Base-by-base conservation (phyloP, 2,329 filamentous ascomycete species). In the Penicillium hordei region DNA sequence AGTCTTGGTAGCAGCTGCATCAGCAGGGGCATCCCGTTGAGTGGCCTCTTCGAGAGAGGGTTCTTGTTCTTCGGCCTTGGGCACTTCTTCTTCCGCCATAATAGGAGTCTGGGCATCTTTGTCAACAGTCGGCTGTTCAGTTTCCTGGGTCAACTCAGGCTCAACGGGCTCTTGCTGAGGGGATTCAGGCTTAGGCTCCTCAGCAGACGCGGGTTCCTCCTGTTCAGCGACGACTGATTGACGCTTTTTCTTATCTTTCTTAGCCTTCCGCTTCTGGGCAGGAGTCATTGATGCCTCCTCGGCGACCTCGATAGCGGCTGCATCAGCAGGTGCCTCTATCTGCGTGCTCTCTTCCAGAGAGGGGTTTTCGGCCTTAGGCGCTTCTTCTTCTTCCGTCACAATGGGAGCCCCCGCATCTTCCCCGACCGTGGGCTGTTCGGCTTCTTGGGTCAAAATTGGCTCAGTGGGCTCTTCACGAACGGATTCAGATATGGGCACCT, bases 181-280 rank as follows among this genome's bases (percentile, higher is more conserved):
- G 17, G 48, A 29, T 10, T 36, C 43, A 23, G 52, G 39, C 19
- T 60, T 60, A 5, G 48, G 13, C 29, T 57, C 49, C 10, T 40
- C 52, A 27, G 15, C 17, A n/a, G 23, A 5, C 25, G 10, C n/a
- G 25, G 31, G 3, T n/a, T 34, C 21, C 21, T 54, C 49, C 1
- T 56, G 44, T 17, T 61, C 60, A 3, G 55, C 49, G 36, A 52
- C 40, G n/a, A 60, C 50, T 21, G 65, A 65, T 29, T 67, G 62
- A 49, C 65, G 61, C 58, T 65, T 66, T 42, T 66, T 65, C 51
- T 61, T 67, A 15, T 65, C 63, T 45, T 67, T 63, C 52, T 65
- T 65, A 5, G 57, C 57, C 29, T 65, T 63, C n/a, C 46, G 42
- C 55, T 58, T 65, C 33, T 65, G 59, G 0, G 62, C 61, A 29